Conservation (phyloP, 1,139 yeast genomes). For the Chernovozyma sophiae-reginae region DNA sequence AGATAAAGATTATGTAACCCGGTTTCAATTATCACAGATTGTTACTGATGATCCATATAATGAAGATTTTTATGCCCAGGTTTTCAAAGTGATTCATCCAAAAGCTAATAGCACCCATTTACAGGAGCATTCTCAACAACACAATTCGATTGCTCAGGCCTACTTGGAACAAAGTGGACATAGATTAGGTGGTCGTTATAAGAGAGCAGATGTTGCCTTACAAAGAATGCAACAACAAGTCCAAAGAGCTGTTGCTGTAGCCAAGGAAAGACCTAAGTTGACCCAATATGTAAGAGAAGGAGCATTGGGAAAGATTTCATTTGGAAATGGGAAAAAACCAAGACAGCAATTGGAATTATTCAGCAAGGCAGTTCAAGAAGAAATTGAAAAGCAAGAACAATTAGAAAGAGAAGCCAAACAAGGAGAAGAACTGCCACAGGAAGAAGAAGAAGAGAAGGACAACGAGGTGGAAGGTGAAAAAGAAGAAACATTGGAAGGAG, state of each 20-base stretch:
- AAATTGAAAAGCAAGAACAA: slow-evolving; percentile 34
- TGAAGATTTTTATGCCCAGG: slow-evolving; percentile 95
- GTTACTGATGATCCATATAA: slow-evolving; percentile 97
- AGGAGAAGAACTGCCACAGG: too few relatives aligned
- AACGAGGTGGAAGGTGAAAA: slow-evolving; percentile 17
- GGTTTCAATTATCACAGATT: slow-evolving; percentile 91
- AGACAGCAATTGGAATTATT: slow-evolving; percentile 78
- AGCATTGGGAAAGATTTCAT: slow-evolving; percentile 83
- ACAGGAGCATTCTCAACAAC: slow-evolving; percentile 40
- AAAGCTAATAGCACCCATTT: slow-evolving; percentile 44
- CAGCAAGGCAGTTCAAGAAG: slow-evolving; percentile 51
- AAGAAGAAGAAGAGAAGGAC: slow-evolving; percentile 20
- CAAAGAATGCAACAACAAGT: slow-evolving; percentile 99
- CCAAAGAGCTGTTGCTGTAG: slow-evolving; percentile 92
- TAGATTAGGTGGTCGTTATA: slow-evolving; percentile 80
- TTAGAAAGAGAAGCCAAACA: slow-evolving; percentile 11
- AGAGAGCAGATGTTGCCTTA: slow-evolving; percentile 90
- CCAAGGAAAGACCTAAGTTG: slow-evolving; percentile 81
- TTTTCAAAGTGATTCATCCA: slow-evolving; percentile 77
- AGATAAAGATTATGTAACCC: slow-evolving; percentile 91
- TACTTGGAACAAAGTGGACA: slow-evolving; percentile 92
- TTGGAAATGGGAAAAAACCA: slow-evolving; percentile 81
- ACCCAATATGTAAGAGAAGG: slow-evolving; percentile 77
- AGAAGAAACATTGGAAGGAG: too few relatives aligned
- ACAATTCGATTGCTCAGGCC: slow-evolving; percentile 85